These are phyloP conservation scores for Kalaharituber pfeilii DNA, from an alignment of 2,329 filamentous ascomycete species.

Conservation along the genomic window DNA sequence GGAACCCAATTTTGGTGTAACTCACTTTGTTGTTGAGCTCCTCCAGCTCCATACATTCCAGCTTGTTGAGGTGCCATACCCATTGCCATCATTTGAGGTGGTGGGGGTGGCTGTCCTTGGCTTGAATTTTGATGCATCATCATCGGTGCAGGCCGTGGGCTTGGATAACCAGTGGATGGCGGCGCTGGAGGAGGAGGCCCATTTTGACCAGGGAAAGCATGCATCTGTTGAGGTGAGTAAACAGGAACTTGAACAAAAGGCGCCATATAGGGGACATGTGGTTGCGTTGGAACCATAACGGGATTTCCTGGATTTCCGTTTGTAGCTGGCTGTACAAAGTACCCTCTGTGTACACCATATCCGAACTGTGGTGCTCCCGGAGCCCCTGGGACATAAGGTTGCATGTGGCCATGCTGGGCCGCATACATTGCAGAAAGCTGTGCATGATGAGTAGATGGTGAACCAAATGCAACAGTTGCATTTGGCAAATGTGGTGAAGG, in stretches of 20 bases:
- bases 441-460: slow-evolving; percentile 17
- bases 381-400: slow-evolving; percentile 18
- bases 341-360: slow-evolving; percentile 18
- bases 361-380: slow-evolving; percentile 22
- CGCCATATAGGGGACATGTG: slow-evolving; percentile 20
- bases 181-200: slow-evolving; percentile 37
- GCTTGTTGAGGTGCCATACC: slow-evolving; percentile 18
- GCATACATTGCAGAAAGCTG: slow-evolving; percentile 20
- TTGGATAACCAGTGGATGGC: slow-evolving; percentile 65
- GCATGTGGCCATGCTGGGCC: slow-evolving; percentile 17
- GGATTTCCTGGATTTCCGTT: slow-evolving; percentile 30
- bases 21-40: slow-evolving; percentile 20
- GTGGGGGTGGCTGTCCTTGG: slow-evolving; percentile 39
- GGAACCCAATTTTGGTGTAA: slow-evolving; percentile 16
- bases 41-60: slow-evolving; percentile 17
- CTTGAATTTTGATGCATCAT: slow-evolving; percentile 93
- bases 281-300: slow-evolving; percentile 68
- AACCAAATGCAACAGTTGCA: slow-evolving; percentile 18
- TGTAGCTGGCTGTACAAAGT: slow-evolving; percentile 14
- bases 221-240: slow-evolving; percentile 59
- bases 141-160: slow-evolving; percentile 71
- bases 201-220: slow-evolving; percentile 43
- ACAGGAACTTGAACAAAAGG: slow-evolving; percentile 59
- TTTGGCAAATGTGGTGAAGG: slow-evolving; percentile 22
- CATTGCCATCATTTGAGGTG: slow-evolving; percentile 18